Evolutionary conservation across 2,329 filamentous ascomycete genomes (phyloP).

Genomic region (Sphaerulina populicola): DNA sequence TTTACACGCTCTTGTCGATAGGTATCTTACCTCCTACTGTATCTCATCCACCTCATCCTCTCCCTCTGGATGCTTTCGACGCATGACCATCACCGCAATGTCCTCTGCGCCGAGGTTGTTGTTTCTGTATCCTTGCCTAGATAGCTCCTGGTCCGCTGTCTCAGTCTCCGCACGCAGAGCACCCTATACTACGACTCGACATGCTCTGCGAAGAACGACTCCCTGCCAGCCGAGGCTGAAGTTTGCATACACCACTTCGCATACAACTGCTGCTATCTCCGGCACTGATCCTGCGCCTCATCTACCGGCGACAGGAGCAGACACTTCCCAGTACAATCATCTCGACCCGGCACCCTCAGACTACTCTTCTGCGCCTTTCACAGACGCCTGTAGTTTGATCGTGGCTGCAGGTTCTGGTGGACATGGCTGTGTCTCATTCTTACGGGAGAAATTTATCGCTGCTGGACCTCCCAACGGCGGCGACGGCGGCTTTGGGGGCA

Average conservation of each 20-base stretch:
- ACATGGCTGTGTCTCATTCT: slow-evolving; percentile 87
- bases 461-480: slow-evolving; percentile 91
- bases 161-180: neutral
- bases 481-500: slow-evolving; percentile 85
- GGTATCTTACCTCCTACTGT: no score
- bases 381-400: slow-evolving; percentile 72
- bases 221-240: slow-evolving; percentile 5
- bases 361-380: slow-evolving; percentile 74
- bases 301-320: neutral
- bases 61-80: slow-evolving; percentile 1
- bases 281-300: slow-evolving; percentile 1
- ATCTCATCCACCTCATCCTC: neutral
- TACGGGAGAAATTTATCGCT: slow-evolving; percentile 80
- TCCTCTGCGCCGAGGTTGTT: slow-evolving; percentile 21
- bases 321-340: slow-evolving; percentile 8
- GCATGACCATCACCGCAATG: slow-evolving; percentile 3
- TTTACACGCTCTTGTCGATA: neutral
- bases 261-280: slow-evolving; percentile 3
- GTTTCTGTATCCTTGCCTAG: slow-evolving; percentile 41
- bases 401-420: slow-evolving; percentile 75
- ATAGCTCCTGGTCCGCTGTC: slow-evolving; percentile 5
- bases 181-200: neutral
- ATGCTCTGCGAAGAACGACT: neutral
- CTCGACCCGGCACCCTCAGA: slow-evolving; percentile 63
- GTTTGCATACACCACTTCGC: slow-evolving; percentile 14